phyloP scores from a whole-genome alignment of 306 rosid species.

The Gynostemma pentaphyllum region DNA sequence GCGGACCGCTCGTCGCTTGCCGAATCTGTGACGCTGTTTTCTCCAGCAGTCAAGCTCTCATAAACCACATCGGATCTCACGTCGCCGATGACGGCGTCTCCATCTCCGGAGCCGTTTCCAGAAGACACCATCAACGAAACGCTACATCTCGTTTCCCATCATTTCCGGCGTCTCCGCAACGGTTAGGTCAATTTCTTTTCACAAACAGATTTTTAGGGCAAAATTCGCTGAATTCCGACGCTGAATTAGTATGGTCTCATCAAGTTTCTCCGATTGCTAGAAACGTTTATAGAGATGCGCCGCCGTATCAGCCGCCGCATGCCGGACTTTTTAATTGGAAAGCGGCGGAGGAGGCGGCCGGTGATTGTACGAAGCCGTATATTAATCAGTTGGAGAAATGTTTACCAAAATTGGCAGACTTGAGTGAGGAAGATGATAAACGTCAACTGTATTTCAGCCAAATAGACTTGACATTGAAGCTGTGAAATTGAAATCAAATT shows the following conservation, averaged over 20 bases:
- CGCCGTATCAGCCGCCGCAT: constrained; percentile 3
- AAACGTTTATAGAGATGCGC: background rate
- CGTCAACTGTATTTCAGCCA: constrained; percentile 1
- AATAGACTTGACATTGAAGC: constrained; percentile 42
- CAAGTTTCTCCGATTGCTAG: background rate
- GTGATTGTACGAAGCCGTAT: constrained; percentile 30
- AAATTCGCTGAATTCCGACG: background rate
- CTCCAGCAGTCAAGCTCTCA: constrained; percentile 28
- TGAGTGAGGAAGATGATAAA: constrained; percentile 16
- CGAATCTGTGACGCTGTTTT: constrained; percentile 33
- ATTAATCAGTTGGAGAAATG: constrained; percentile 40
- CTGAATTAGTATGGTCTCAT: background rate
- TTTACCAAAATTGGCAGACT: constrained; percentile 17
- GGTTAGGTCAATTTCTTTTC: background rate
- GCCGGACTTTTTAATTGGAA: background rate
- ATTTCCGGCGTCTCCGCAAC: background rate
- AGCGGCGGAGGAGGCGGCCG: background rate
- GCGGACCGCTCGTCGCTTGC: constrained; percentile 24
- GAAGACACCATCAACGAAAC: constrained; percentile 12
- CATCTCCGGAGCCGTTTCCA: constrained; percentile 12
- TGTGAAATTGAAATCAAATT: constrained; percentile 18
- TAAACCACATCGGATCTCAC: constrained; percentile 47
- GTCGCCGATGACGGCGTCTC: constrained; percentile 21
- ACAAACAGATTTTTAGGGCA: background rate
- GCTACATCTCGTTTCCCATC: background rate